Conservation (phyloP, 2,329 filamentous ascomycete species). For the Sporothrix humicola region DNA sequence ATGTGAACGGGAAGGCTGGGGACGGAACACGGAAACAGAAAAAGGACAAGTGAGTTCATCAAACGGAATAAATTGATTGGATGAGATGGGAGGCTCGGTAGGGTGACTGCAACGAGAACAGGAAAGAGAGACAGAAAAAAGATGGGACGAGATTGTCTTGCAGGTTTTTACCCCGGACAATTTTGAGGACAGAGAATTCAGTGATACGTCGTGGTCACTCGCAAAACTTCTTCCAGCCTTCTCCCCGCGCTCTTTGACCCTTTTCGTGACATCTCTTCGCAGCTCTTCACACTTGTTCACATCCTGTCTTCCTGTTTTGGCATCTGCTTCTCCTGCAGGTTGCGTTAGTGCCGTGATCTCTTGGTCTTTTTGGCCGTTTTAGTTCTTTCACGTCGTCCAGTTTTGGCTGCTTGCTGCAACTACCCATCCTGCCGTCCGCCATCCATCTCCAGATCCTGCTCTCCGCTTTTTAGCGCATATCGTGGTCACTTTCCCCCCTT, state of each 20-base stretch:
- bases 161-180: conserved; percentile 28
- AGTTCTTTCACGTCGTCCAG: not conserved
- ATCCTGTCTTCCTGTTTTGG: conserved; percentile 13
- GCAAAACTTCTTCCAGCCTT: not conserved
- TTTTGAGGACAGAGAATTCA: too few relatives aligned
- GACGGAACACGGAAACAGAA: not conserved
- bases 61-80: conserved; percentile 19
- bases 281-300: not conserved
- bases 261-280: not conserved
- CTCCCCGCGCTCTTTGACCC: not conserved
- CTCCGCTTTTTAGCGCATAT: conserved; percentile 32
- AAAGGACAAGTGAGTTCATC: not conserved
- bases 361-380: not conserved
- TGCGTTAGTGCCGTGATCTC: conserved; percentile 23
- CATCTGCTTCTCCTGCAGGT: conserved; percentile 18
- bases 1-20: not conserved
- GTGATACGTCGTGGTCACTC: not conserved
- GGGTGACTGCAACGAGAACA: not conserved
- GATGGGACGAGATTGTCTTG: conserved; percentile 29
- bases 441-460: not conserved
- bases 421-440: not conserved
- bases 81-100: not conserved
- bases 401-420: not conserved
- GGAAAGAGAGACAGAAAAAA: not conserved
- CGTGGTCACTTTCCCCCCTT: not conserved